Evolutionary conservation across 2,329 filamentous ascomycete species (phyloP).

Genomic region (Alternaria triticina): DNA sequence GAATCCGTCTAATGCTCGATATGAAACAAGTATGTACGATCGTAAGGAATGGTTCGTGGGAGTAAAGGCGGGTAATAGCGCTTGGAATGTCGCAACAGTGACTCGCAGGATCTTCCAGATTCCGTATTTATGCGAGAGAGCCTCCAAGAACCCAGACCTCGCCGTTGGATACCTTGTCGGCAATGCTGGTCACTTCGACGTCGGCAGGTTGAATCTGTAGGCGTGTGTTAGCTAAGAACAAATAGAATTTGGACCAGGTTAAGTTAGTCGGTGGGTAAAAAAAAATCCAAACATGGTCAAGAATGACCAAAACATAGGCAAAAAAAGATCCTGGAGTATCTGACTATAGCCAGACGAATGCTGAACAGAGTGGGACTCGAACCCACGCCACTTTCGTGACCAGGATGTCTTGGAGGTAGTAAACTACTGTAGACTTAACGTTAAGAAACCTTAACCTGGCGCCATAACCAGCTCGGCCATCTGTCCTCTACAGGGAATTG

Average conservation of each 20-base stretch:
- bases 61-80: not conserved
- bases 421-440: not conserved
- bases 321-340: constrained; percentile 35
- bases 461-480: constrained; percentile 40
- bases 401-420: constrained; percentile 20
- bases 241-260: not conserved
- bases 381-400: constrained; percentile 51
- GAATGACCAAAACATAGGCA: not conserved
- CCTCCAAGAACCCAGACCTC: constrained; percentile 80
- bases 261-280: not conserved
- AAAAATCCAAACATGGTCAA: not conserved
- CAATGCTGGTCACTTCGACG: constrained; percentile 77
- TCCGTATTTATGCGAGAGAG: constrained; percentile 55
- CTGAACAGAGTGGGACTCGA: constrained; percentile 51
- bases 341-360: constrained; percentile 36
- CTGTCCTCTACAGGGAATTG: not conserved
- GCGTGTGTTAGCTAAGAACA: constrained; percentile 14
- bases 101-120: too few species aligned
- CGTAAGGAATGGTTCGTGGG: not conserved
- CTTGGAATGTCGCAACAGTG: accelerated
- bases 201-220: constrained; percentile 75
- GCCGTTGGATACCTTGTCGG: constrained; percentile 81
- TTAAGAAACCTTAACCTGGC: constrained; percentile 41
- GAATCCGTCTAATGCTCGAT: not conserved
- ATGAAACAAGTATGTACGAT: not conserved